Base-by-base conservation (phyloP, 1,284 basidiomycete genomes). In the Crocinoboletus sp. region DNA sequence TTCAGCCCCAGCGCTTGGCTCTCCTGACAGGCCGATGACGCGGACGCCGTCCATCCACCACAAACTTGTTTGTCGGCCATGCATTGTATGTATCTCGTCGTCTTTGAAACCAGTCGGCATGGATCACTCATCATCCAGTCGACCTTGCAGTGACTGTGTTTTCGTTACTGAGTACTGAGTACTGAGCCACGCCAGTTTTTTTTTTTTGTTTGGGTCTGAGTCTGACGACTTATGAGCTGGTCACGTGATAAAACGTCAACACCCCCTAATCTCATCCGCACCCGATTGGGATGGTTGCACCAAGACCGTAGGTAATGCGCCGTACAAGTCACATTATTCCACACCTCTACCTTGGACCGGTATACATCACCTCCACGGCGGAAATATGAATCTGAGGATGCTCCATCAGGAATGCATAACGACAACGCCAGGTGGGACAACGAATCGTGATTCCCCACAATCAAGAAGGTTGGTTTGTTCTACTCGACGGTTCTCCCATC, bases 381-480 rank as follows among this genome's bases (percentile, higher is more conserved):
- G 29, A 19, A n/a, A 27, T 27, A 19, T 12, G 19, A 32, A 35
- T 25, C 23, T 31, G 35, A 28, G 43, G 25, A 45, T 41, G 34
- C 9, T 30, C 24, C 40, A 13, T 24, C 52, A 82, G 79, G 85
- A 89, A 69, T 84, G 82, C 58, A 84, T 92, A 65, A 58, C 69
- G 43, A 72, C 70, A 24, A 73, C 84, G 63, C 78, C 78, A 49
- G 78, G 79, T 41, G 85, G 86, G 31, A 70, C 75, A 27, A 80
- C 84, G 44, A 56, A 69, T 43, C 89, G 89, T 58, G 85, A 90
- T 38, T 89, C 87, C 30, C 72, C 34, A 77, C 78, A 32, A 84
- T 92, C 65, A 92, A 92, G 76, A 92, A 90, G 81, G 76, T 73
- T 32, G 5, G 20, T 9, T 34, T 27, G 6, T 29, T 33, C 31